Base-by-base conservation (phyloP, 352 stramenopile genomes). In the Phytopythium montanum region DNA sequence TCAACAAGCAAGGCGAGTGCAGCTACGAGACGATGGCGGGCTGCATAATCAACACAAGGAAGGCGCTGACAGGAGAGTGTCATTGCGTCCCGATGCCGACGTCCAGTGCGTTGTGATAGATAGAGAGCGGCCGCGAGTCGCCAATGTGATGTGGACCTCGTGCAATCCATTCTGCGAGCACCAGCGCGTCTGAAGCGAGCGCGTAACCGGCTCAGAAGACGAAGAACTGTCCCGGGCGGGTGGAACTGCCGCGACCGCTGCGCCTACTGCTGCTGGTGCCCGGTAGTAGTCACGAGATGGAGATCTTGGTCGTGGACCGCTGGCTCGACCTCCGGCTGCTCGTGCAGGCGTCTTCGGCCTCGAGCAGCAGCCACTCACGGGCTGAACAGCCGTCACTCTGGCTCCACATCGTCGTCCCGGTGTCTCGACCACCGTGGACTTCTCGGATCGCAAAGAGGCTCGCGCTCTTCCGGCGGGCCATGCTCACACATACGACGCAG, bases 401-500 rank as follows among this genome's bases (percentile, higher is more conserved):
- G 34, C 52, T 57, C 52, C 52, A 57, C 21, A 36, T 48, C 2
- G 52, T 36, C 33, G 23, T 19, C 23, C 34, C 52, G 6, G 52
- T 36, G 52, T 45, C 45, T 10, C 51, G 51, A 23, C 36, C 8
- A 21, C 36, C 21, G 23, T 28, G 8, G 10, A 48, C 13, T 44
- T 81, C 68, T 48, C 72, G 66, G 19, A 33, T 38, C 18, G 72
- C 72, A 28, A 76, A 75, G 21, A 65, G 60, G 6, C 49, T 44
- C 0, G 72, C 66, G 55, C 31, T 78, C 9, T 59, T 68, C 33
- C 69, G 71, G 31, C 71, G 72, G 1, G 72, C 69, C 23, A 73
- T 56, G 18, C n/a, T 64, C 51, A 81, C 75, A 29, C 72, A 81
- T 16, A 72, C 26, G 26, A 72, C 60, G 34, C 72, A 81, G 53